Evolutionary conservation across 352 stramenopile genomes (phyloP), one percentile per base, ranked within the genome.

Genomic region (Phytophthora boehmeriae): DNA sequence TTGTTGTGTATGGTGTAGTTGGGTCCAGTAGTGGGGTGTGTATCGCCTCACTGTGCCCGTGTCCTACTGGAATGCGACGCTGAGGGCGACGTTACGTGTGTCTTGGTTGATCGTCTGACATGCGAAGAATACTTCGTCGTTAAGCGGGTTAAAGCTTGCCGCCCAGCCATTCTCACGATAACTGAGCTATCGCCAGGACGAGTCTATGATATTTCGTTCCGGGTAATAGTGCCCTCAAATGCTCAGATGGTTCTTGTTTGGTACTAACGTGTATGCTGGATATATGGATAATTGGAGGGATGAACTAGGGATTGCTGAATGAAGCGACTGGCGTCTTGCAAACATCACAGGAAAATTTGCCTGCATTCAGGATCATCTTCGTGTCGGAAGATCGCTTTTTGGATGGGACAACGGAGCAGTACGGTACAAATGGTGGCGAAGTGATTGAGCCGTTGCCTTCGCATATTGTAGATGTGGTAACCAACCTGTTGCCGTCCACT

Each of bases 11-110:
- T 14, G 22, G 36, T 36, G 14, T 25, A 83, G 66, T 30, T 88
- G 14, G 78, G 76, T 17, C 78, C 78, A 17, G 50, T 86, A 13
- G 50, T 88, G 17, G 78, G 78, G 14, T 73, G 54, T 20, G 74
- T 85, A 5, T 66, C 74, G 0, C 41, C 56, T 55, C 61, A 47
- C 1, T 44, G 50, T 1, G 75, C 72, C 42, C 58, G 54, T 27
- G 67, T 87, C 32, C 49, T 87, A 23, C 47, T 89, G 20, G 79
- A 86, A 57, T 70, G 67, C 14, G 68, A 80, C 28, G 52, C 47
- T 35, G 76, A 82, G 34, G 54, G 52, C 4, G 55, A 80, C 11
- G 27, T 86, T 16, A 20, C 48, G 32, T 86, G 78, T 20, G 46
- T 80, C 0, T 51, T 74, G 56, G 72, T 59, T 4, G 76, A 83